Conservation (phyloP, 345 rosid species). For the Syzygium oleosum region DNA sequence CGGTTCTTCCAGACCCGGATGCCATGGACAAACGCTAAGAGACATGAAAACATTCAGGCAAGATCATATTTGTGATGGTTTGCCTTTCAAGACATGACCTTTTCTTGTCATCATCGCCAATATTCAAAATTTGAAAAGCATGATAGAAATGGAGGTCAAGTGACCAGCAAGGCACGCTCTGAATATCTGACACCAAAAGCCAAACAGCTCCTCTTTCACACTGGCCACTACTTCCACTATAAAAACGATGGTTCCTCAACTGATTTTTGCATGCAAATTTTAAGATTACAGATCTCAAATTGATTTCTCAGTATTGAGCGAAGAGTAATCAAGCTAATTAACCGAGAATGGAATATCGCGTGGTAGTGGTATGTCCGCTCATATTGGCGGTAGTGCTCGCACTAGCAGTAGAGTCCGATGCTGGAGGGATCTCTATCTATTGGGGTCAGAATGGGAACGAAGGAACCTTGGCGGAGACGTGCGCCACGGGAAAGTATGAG, state of each 20-base stretch:
- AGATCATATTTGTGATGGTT: background rate
- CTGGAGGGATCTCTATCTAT: conserved; percentile 24
- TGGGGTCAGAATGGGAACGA: conserved; percentile 67
- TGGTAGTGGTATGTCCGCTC: background rate
- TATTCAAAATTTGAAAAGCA: background rate
- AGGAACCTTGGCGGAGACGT: conserved; percentile 36
- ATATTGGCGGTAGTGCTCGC: background rate
- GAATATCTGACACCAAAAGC: background rate
- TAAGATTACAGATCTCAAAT: background rate
- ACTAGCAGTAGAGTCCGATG: background rate
- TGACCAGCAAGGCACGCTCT: background rate
- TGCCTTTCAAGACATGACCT: background rate
- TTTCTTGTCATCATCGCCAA: background rate
- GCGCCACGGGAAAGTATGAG: conserved; percentile 34
- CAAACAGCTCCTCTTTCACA: background rate
- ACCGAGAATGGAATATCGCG: background rate
- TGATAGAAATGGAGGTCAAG: background rate
- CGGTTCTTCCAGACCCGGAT: background rate
- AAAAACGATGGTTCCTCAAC: background rate
- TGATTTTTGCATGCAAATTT: background rate
- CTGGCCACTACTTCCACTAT: background rate
- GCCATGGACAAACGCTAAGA: background rate
- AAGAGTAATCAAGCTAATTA: background rate
- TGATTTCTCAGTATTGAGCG: background rate
- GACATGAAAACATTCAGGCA: background rate